Conservation (phyloP, 768 basidiomycete species). For the Tephrocybe rancida region DNA sequence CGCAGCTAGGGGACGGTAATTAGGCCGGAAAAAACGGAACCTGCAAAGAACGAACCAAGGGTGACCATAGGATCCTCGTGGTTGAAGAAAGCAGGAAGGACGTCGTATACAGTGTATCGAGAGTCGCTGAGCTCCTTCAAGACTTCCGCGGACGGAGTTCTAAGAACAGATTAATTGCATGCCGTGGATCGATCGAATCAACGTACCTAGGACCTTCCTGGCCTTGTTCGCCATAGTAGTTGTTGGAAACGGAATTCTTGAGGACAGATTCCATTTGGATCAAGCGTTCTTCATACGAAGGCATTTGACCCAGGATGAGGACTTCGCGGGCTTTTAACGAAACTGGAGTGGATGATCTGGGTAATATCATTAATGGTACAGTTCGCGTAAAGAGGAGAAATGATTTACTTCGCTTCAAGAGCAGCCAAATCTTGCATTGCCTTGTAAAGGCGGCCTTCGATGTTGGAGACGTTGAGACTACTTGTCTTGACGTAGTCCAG, state of each 20-base stretch:
- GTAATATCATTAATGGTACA: constrained; percentile 1
- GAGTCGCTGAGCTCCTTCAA: constrained; percentile 95
- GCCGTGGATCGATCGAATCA: neutral
- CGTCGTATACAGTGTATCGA: constrained; percentile 95
- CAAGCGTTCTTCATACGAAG: constrained; percentile 93
- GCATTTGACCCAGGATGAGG: constrained; percentile 93
- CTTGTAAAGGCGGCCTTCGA: constrained; percentile 73
- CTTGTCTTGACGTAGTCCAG: constrained; percentile 90
- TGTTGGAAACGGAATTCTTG: constrained; percentile 83
- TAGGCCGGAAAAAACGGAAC: neutral
- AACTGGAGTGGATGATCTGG: constrained; percentile 87
- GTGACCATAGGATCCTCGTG: constrained; percentile 83
- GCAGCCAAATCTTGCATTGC: constrained; percentile 82
- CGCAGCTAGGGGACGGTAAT: constrained; percentile 61
- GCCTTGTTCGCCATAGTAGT: constrained; percentile 87
- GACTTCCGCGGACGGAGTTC: constrained; percentile 83
- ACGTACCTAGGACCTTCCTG: constrained; percentile 53
- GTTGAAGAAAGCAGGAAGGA: constrained; percentile 93
- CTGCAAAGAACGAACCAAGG: constrained; percentile 55
- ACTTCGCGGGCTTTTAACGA: constrained; percentile 97
- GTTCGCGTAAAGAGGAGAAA: neutral
- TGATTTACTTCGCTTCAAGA: constrained; percentile 82
- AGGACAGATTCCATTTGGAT: constrained; percentile 94
- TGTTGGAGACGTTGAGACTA: constrained; percentile 71
- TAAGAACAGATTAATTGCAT: constrained; percentile 29